These are phyloP conservation scores for Acer yangbiense DNA, from an alignment of 345 rosid species.

Conservation along the genomic window DNA sequence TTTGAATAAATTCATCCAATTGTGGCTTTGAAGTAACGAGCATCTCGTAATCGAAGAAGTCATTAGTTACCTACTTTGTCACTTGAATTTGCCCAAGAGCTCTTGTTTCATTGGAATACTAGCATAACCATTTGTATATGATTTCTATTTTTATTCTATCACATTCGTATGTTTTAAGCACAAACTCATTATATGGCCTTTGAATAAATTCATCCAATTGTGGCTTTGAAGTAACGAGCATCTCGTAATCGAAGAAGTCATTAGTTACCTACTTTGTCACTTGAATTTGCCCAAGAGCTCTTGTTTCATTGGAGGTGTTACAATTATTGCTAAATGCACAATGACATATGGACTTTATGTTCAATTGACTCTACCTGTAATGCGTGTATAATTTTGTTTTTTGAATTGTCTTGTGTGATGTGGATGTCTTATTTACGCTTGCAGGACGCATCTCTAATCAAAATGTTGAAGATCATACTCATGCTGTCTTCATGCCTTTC, in stretches of 20 bases:
- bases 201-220: too few species aligned
- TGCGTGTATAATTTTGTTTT: neutral
- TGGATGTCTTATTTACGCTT: conserved; percentile 24
- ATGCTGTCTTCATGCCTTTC: conserved; percentile 81
- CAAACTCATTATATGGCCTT: too few species aligned
- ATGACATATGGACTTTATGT: neutral
- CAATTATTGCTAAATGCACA: neutral
- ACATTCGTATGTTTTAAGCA: too few species aligned
- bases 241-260: neutral
- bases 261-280: neutral
- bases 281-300: neutral
- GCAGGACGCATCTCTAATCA: conserved; percentile 61
- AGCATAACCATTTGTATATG: too few species aligned
- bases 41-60: neutral
- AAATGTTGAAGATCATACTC: conserved; percentile 55
- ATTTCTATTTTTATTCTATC: too few species aligned
- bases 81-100: neutral
- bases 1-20: conserved; percentile 46
- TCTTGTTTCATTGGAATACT: neutral
- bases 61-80: neutral
- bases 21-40: neutral
- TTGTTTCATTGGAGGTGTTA: neutral
- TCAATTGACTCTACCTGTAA: neutral
- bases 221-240: too few species aligned
- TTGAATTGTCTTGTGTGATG: conserved; percentile 8